Evolutionary conservation across 257 asterid species (phyloP), one percentile per base, ranked within the genome.

Genomic region (Primulina tabacum): DNA sequence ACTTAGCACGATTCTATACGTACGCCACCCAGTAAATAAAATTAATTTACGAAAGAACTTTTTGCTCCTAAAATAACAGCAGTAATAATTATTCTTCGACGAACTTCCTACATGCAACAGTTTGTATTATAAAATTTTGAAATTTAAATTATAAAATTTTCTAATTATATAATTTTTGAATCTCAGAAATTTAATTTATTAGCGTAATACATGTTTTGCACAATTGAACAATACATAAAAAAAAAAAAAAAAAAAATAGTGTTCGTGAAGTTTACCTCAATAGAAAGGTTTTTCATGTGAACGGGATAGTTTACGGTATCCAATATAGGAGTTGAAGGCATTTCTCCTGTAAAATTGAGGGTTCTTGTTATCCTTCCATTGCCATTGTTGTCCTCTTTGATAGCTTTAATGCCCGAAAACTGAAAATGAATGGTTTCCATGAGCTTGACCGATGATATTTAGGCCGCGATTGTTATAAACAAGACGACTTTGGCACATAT

Each of bases 271-370:
- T 9, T 30, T 69, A 88, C 96, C 89, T 82, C 73, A 26, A 82
- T 0, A 4, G 94, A 82, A 0, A 89, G 91, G 67, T 87, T 89
- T 59, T 89, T 89, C 92, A 87, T 85, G 78, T 89, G 92, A 73
- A 59, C 70, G 2, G 94, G 96, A 63, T 80, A 77, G 70, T 87
- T 89, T 1, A 87, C 83, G 11, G 94, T 83, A 65, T 87, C 96
- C 79, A 89, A 58, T 11, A 89, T 53, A 0, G 94, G 93, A 53
- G 96, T 89, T 0, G 58, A 32, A 5, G 93, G 91, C 76, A 82
- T 79, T 55, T 81, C 88, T 26, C 90, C 92, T 0, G 79, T 79
- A 68, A 88, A 86, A 57, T 56, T 80, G 17, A 84, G 83, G 37
- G 14, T 17, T 62, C 76, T 82, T 14, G 69, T 62, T 4, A 52